phyloP scores from a whole-genome alignment of 2,329 filamentous ascomycete species.

The Scytalidium sp. region DNA sequence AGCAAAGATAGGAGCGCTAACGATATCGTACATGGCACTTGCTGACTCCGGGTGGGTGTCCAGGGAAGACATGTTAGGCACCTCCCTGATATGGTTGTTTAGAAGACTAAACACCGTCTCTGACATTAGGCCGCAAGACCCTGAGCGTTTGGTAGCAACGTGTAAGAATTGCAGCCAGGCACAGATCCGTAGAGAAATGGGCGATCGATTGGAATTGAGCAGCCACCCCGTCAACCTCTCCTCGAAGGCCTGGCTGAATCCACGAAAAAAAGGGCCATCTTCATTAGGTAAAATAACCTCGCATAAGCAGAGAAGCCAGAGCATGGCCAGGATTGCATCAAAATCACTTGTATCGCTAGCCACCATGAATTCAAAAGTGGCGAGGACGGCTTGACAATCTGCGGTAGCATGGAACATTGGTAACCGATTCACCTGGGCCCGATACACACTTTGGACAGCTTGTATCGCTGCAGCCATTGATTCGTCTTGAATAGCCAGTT shows the following conservation, averaged over 20 bases:
- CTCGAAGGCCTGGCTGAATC: not conserved
- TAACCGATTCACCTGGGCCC: slow-evolving; percentile 1
- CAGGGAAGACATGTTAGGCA: not conserved
- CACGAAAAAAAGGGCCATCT: slow-evolving; percentile 2
- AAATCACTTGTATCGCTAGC: slow-evolving; percentile 4
- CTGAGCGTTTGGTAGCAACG: slow-evolving; percentile 11
- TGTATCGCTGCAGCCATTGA: slow-evolving; percentile 6
- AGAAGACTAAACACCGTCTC: slow-evolving; percentile 10
- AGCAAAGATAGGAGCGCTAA: slow-evolving; percentile 13
- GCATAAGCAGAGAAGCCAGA: slow-evolving; percentile 13
- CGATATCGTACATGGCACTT: slow-evolving; percentile 12
- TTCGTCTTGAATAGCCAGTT: slow-evolving; percentile 2
- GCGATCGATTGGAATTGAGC: not conserved
- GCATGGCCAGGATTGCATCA: not conserved
- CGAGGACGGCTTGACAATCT: not conserved
- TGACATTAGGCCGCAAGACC: slow-evolving; percentile 6
- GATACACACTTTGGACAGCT: slow-evolving; percentile 11
- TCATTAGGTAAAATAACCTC: slow-evolving; percentile 7
- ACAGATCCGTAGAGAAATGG: slow-evolving; percentile 7
- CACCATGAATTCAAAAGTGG: not conserved
- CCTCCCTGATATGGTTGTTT: not conserved
- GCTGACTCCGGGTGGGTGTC: not conserved
- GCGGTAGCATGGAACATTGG: not conserved
- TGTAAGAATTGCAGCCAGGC: slow-evolving; percentile 17
- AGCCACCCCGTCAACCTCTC: slow-evolving; percentile 1